These are phyloP conservation scores for Saccharomycopsis hybrid DNA, from an alignment of 1,139 yeast species.

Conservation along the genomic window DNA sequence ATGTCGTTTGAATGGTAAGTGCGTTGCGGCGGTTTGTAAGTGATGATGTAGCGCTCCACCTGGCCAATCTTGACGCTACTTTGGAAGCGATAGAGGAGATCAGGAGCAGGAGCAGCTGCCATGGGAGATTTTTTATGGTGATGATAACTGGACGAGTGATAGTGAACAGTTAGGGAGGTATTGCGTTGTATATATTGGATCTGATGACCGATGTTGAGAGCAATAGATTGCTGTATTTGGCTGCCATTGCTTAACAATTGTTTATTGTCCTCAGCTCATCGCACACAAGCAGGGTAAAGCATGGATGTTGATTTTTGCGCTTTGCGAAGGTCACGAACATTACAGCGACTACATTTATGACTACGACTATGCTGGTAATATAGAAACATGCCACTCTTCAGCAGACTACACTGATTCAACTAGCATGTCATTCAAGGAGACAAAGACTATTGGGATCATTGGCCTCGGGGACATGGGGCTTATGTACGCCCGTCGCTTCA, in stretches of 20 bases:
- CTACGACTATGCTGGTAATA: too few species aligned
- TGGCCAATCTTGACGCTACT: constrained; percentile 51
- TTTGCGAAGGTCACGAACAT: too few species aligned
- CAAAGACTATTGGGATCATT: constrained; percentile 73
- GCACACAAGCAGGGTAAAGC: too few species aligned
- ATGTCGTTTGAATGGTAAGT: constrained; percentile 24
- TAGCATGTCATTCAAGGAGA: constrained; percentile 23
- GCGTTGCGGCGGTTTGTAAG: constrained; percentile 36
- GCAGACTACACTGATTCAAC: too few species aligned
- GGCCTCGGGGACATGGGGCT: constrained; percentile 98
- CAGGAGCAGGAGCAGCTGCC: constrained; percentile 2
- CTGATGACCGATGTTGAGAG: too few species aligned
- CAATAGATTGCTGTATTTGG: too few species aligned
- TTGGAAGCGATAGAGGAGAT: constrained; percentile 34
- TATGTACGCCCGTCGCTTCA: constrained; percentile 71
- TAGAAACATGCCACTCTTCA: too few species aligned
- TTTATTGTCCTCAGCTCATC: too few species aligned
- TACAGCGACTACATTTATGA: too few species aligned
- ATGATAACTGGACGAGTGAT: not conserved
- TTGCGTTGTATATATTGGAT: not conserved
- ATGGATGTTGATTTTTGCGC: too few species aligned
- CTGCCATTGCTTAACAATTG: too few species aligned
- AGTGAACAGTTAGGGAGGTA: not conserved
- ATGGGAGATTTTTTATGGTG: not conserved
- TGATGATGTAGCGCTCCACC: constrained; percentile 42